A percentile compares a stretch with the other conserved stretches of the same genome.
phyloP scores from a whole-genome alignment of 257 asterid genomes.

The Thymus quinquecostatus region DNA sequence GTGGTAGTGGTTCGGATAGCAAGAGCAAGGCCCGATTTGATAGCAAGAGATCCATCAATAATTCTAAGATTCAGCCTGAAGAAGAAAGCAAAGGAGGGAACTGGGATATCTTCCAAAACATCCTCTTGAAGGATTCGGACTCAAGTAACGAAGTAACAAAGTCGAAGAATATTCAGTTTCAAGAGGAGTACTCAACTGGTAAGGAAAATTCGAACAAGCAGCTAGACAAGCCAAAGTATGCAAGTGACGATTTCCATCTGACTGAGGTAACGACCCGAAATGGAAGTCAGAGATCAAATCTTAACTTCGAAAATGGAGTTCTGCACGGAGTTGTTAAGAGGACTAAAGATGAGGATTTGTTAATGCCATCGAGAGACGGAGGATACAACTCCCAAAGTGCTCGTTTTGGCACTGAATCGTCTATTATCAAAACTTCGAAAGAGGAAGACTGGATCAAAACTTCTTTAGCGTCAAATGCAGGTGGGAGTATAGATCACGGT shows the following conservation, averaged over 20 bases:
- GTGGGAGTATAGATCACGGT: conserved; percentile 28
- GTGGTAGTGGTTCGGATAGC: conserved; percentile 40
- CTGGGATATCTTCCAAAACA: conserved; percentile 81
- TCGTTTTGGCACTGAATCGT: conserved; percentile 44
- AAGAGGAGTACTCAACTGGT: conserved; percentile 37
- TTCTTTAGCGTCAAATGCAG: conserved; percentile 31
- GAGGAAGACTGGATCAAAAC: conserved; percentile 59
- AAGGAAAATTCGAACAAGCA: conserved; percentile 35
- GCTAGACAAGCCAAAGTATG: conserved; percentile 37
- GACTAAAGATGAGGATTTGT: conserved; percentile 52
- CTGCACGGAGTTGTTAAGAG: conserved; percentile 38
- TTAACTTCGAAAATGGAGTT: conserved; percentile 41
- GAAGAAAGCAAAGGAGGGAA: conserved; percentile 49
- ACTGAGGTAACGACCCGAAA: conserved; percentile 39
- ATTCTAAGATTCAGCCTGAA: conserved; percentile 32
- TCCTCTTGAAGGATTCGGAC: conserved; percentile 71
- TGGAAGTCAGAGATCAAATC: conserved; percentile 25
- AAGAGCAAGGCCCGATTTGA: conserved; percentile 45
- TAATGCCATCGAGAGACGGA: conserved; percentile 43
- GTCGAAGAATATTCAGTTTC: conserved; percentile 31
- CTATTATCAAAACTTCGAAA: conserved; percentile 46
- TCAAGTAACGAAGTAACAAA: conserved; percentile 38
- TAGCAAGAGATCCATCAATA: conserved; percentile 41
- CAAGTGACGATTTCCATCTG: conserved; percentile 56
- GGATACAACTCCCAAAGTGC: conserved; percentile 34